Evolutionary conservation across 148 eudicot species (phyloP), one percentile per base, ranked within the genome.

Genomic region (Nepenthes mirabilis): DNA sequence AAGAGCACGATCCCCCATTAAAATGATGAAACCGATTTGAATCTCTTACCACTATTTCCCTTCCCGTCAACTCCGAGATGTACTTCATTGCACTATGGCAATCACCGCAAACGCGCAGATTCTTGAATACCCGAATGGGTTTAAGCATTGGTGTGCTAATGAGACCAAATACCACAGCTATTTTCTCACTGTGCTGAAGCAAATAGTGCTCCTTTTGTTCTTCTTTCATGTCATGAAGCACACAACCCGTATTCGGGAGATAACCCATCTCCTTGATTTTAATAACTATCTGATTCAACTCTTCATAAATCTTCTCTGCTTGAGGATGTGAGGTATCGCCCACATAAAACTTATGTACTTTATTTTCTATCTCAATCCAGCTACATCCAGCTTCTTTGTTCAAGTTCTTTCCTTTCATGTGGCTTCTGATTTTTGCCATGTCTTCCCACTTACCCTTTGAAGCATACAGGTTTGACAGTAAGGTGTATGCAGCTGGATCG

Each of bases 101-200:
- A 72, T 84, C 90, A 66, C 71, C 76, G 65, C 87, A 82, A 0
- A 80, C 79, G 11, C 83, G 67, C 33, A 86, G 75, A 65, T 80
- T 78, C 68, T 80, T 85, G 59, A 85, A 85, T 10, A 85, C 67
- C 57, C 79, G 71, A 11, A 87, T 75, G 3, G 87, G 76, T 64
- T 79, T 87, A 1, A 71, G 43, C 2, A 63, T 72, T 6, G 72
- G 65, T 6, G 74, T 77, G 73, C 84, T 80, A 60, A 86, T 75
- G 55, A 86, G 89, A 53, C 84, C 89, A 72, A 77, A 87, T 12
- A 86, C 86, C 60, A 87, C 80, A 13, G 87, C 95, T 47, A 87
- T 65, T 64, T 83, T 87, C 78, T 83, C 89, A 52, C 87, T 83
- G 59, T 86, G 89, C 43, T 83, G 94, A 36, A 79, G 64, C 72